Evolutionary conservation across 192 early-diverging fungal genomes (phyloP), one percentile per base, ranked within the genome.

Genomic region (Linnemannia schmuckeri): DNA sequence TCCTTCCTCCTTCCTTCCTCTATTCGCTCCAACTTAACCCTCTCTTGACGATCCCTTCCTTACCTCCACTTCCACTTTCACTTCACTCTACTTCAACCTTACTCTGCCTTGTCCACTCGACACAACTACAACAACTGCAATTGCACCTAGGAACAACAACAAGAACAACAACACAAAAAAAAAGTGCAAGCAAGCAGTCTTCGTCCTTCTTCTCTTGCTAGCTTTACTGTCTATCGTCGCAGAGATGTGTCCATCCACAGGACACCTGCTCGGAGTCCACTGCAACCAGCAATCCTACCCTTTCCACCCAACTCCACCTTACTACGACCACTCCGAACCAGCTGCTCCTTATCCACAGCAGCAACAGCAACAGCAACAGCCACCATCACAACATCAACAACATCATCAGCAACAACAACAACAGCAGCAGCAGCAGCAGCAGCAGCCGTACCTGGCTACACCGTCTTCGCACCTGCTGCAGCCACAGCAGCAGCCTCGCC

Each of bases 251-350:
- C 75, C 81, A 52, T 30, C 70, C 30, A 63, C 71, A 41, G 27
- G 75, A 20, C 75, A 73, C 63, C 41, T 72, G 15, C 68, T 79
- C 8, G 70, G 52, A 63, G 75, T 41, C 38, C 78, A 80, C 33
- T 66, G 61, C 27, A 33, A 12, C 61, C 78, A 76, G 40, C 69
- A 38, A 15, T 40, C 81, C 2, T 82, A 76, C 13, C 54, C 54
- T 18, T 73, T 77, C 30, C 75, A 82, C 15, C 81, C 81, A 1
- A 82, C 81, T 4, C 81, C 81, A 1, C 81, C 81, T 6, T 82
- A 82, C 70, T 77, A 77, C 30, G 74, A 46, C 55, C 81, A 77
- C 4, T n/a, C 69, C 0, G 75, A 82, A 44, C 15, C 69, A 33
- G 61, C n/a, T 41, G 52, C 47, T 41, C 24, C 68, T 18, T 61